Base-by-base conservation (phyloP, 2,329 filamentous ascomycete genomes). In the Cladosporium cucumerinum region DNA sequence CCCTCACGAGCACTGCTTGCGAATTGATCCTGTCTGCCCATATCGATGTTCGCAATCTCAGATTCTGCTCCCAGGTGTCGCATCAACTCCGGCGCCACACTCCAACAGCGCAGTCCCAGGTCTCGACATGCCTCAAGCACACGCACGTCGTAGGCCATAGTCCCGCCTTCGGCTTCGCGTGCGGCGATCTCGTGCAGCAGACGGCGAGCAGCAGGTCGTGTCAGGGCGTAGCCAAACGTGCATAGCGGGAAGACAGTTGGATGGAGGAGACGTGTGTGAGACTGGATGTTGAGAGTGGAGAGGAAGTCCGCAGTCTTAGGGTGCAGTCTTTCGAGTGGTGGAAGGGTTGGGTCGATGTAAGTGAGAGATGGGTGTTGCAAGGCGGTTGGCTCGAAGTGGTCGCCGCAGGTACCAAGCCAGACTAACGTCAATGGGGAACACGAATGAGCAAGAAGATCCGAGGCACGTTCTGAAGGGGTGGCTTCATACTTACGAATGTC, bases 151-250 rank as follows among this genome's bases (percentile, higher is more conserved):
- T 78, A 81, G 28, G 79, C 79, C 57, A 69, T 65, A 3, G 68
- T 71, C 36, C 74, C 74, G 32, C 66, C 73, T 67, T 68, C 67
- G 34, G 58, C 66, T 68, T 69, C 75, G 66, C 59, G 66, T 60
- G 28, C 64, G 2, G 79, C 79, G 54, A 80, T 74, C 34, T 80
- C 76, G 55, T 69, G 57, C 1, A 78, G 65, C 11, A 80, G 71
- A 3, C 70, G 69, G 6, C 61, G 39, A 0, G 78, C 78, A 0
- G 75, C 75, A 18, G 71, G 60, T 32, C 79, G 76, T 0, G 78
- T 80, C 8, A 81, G 70, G 16, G 78, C 79, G 67, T 79, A 81
- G 60, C 76, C 79, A 64, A 81, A 81, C 1, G 79, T 80, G 69
- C 79, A 81, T 28, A 81, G 76, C 0, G 79, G 79, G 48, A 77